phyloP scores from a whole-genome alignment of 441 rosid species.

The Adansonia madagascariensis region DNA sequence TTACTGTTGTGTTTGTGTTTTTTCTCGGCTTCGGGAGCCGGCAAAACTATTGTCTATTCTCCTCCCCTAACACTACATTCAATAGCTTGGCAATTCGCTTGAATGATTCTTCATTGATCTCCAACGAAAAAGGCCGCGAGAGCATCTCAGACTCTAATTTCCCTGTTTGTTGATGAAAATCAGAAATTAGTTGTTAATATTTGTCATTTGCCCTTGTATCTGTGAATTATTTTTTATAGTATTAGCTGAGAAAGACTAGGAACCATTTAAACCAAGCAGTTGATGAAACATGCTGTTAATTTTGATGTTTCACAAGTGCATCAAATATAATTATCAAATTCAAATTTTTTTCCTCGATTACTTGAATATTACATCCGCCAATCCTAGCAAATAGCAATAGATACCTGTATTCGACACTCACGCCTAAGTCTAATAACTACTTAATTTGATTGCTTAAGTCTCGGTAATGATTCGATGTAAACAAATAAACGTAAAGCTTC shows the following conservation, averaged over 20 bases:
- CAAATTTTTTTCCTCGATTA: no score
- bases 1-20: not conserved
- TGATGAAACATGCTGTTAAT: not conserved
- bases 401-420: no score
- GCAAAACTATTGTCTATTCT: not conserved
- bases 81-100: not conserved
- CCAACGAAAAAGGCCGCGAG: not conserved
- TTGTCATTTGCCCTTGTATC: no score
- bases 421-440: no score
- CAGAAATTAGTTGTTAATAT: no score
- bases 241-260: not conserved
- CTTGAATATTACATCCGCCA: not conserved
- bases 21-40: not conserved
- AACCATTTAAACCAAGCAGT: conserved; percentile 4
- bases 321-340: not conserved
- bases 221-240: no score
- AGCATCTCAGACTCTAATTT: not conserved
- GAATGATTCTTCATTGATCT: not conserved
- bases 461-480: not conserved
- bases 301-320: not conserved
- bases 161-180: not conserved
- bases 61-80: not conserved
- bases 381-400: not conserved
- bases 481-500: not conserved
- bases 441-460: not conserved